A percentile compares a stretch with the other conserved stretches of the same genome.
Conservation (phyloP, 2,329 filamentous ascomycete genomes). For the Colletotrichum somersetense region DNA sequence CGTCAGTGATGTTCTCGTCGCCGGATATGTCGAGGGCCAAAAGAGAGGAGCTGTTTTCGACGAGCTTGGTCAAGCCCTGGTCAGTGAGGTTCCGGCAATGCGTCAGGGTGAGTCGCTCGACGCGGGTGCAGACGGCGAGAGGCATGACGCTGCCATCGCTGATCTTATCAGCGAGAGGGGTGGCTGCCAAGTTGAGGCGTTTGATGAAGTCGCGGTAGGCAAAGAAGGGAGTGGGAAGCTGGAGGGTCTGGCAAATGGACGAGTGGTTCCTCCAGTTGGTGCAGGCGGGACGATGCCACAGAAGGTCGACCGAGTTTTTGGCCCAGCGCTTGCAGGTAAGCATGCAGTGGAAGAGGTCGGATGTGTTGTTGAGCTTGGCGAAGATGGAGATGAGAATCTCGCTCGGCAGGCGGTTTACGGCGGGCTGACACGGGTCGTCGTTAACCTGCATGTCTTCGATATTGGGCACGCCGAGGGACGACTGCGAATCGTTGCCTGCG, state of each 20-base stretch:
- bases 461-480: conserved; percentile 85
- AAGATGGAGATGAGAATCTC: conserved; percentile 97
- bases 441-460: conserved; percentile 80
- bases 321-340: conserved; percentile 96
- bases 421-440: conserved; percentile 77
- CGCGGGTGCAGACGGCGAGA: conserved; percentile 85
- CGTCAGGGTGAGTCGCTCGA: conserved; percentile 93
- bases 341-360: conserved; percentile 89
- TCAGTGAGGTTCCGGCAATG: conserved; percentile 90
- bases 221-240: conserved; percentile 82
- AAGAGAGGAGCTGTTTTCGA: conserved; percentile 83
- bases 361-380: conserved; percentile 80
- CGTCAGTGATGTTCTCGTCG: conserved; percentile 85
- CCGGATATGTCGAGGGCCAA: conserved; percentile 92
- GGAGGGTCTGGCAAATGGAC: conserved; percentile 84
- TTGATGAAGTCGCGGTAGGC: conserved; percentile 91
- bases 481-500: conserved; percentile 90
- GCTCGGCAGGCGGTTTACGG: conserved; percentile 87
- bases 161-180: conserved; percentile 72
- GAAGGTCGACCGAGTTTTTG: conserved; percentile 87
- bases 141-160: conserved; percentile 91
- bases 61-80: conserved; percentile 81
- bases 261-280: conserved; percentile 86
- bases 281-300: conserved; percentile 96
- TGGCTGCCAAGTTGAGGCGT: conserved; percentile 86